Evolutionary conservation across 2,329 filamentous ascomycete genomes (phyloP).

Genomic region (Cladophialophora carrionii): DNA sequence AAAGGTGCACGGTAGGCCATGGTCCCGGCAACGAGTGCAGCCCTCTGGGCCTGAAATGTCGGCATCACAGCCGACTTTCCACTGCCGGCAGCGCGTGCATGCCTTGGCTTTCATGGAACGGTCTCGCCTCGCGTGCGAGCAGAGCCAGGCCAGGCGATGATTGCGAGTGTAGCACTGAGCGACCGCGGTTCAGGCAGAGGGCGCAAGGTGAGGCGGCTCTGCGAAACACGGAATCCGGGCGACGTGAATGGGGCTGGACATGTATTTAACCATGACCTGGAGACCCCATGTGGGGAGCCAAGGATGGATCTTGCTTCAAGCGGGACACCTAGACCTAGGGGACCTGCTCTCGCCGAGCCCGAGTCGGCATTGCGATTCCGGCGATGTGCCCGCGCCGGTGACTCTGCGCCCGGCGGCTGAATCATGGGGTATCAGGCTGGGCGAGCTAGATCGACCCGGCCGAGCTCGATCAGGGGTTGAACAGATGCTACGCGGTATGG

Average conservation of each 20-base stretch:
- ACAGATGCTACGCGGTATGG: background rate
- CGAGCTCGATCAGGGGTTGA: background rate
- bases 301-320: background rate
- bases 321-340: too few species aligned
- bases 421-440: background rate
- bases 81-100: constrained; percentile 25
- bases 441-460: background rate
- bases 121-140: background rate
- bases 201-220: background rate
- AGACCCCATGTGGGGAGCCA: background rate
- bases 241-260: background rate
- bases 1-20: constrained; percentile 15
- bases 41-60: constrained; percentile 15
- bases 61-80: constrained; percentile 25
- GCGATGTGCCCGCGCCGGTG: background rate
- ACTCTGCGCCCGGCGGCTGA: background rate
- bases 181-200: background rate
- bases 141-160: background rate
- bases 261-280: background rate
- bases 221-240: background rate
- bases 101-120: constrained; percentile 24
- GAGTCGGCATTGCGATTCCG: background rate
- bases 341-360: background rate
- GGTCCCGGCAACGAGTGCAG: constrained; percentile 23
- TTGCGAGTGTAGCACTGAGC: constrained; percentile 3